A percentile compares a stretch with the other conserved stretches of the same genome.
Evolutionary conservation across 1,284 basidiomycete genomes (phyloP).

Genomic region (Ceratobasidium sp.): DNA sequence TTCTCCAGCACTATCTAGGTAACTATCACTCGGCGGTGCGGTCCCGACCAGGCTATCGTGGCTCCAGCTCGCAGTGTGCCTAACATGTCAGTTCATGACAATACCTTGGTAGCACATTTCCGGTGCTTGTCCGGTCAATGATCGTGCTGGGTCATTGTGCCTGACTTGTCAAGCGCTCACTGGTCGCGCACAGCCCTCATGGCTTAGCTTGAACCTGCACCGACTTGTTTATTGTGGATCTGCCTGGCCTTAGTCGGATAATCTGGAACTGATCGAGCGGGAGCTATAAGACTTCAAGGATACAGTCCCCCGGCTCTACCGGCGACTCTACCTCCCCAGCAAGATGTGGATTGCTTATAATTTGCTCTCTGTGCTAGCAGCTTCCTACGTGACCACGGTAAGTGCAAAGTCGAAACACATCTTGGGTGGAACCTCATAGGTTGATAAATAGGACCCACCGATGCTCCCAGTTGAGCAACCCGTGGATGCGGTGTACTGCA

Average conservation of each 20-base stretch:
- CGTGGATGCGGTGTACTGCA: neutral
- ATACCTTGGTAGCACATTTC: neutral
- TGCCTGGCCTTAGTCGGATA: too few relatives aligned
- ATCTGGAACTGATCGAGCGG: neutral
- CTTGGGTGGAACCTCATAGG: neutral
- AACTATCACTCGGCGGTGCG: too few relatives aligned
- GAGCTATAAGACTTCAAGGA: neutral
- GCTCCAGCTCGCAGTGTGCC: too few relatives aligned
- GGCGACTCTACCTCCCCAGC: neutral
- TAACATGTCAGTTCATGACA: too few relatives aligned
- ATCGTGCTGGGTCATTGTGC: neutral
- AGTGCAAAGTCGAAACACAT: neutral
- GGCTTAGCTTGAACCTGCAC: too few relatives aligned
- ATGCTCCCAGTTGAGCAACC: constrained; percentile 3
- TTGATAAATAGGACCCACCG: neutral
- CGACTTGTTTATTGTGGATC: too few relatives aligned
- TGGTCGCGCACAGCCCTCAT: too few relatives aligned
- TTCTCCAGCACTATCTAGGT: too few relatives aligned
- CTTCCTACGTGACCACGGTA: neutral
- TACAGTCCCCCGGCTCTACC: too few relatives aligned
- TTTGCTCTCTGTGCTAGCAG: neutral
- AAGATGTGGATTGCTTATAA: neutral
- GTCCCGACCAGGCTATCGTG: too few relatives aligned
- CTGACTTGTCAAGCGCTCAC: too few relatives aligned
- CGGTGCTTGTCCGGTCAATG: neutral